Percentiles rank a stretch among this genome's conserved stretches.
These are phyloP conservation scores for Backusella psychrophila DNA, from an alignment of 192 early-diverging fungal species.

Conservation along the genomic window DNA sequence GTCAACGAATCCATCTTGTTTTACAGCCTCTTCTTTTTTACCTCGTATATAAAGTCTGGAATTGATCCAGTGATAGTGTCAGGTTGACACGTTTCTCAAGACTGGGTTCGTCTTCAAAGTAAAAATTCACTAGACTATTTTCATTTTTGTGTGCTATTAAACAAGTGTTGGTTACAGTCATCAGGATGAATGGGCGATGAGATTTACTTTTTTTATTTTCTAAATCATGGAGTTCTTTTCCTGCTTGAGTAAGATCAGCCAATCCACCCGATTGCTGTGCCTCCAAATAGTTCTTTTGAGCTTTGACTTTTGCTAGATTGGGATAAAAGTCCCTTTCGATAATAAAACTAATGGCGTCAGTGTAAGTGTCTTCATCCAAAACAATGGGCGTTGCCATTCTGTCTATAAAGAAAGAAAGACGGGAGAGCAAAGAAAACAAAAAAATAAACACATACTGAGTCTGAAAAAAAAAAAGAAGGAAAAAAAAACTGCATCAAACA, in stretches of 20 bases:
- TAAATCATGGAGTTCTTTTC: conserved; percentile 19
- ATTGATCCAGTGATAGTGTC: conserved; percentile 63
- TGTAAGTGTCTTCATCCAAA: conserved; percentile 80
- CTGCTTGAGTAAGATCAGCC: conserved; percentile 24
- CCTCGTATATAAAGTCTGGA: conserved; percentile 68
- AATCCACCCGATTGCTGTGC: conserved; percentile 48
- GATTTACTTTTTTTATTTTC: conserved; percentile 8
- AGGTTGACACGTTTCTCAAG: conserved; percentile 39
- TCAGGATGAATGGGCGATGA: neutral
- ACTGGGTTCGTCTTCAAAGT: conserved; percentile 11
- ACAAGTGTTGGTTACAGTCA: neutral
- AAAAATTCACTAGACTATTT: conserved; percentile 12
- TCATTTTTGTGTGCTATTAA: neutral
- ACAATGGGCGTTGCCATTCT: conserved; percentile 26
- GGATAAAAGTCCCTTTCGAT: conserved; percentile 88
- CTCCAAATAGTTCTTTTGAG: conserved; percentile 54
- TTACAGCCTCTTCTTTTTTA: neutral
- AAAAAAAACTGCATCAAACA: too few species aligned
- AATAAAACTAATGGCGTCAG: conserved; percentile 68
- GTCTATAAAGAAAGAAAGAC: neutral
- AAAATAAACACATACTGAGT: too few species aligned
- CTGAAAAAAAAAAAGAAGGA: too few species aligned
- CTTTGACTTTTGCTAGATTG: conserved; percentile 56
- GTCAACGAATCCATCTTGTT: neutral
- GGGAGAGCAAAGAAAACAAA: too few species aligned